These are phyloP conservation scores for Aspergillus quadricinctus DNA, from an alignment of 2,329 filamentous ascomycete species.

Conservation along the genomic window DNA sequence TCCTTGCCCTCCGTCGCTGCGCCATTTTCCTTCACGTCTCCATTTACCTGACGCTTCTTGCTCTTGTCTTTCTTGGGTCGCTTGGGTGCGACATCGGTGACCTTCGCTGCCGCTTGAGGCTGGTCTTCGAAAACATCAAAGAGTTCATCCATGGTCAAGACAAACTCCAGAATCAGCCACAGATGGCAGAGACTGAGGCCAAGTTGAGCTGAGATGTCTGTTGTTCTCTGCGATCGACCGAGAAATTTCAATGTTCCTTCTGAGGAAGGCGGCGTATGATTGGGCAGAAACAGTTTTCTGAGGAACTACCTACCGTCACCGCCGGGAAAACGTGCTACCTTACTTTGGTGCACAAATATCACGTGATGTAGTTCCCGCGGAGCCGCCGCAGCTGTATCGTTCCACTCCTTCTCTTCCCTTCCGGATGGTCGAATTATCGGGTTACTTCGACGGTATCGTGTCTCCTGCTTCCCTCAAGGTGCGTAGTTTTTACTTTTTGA, in stretches of 20 bases:
- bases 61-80: constrained; percentile 55
- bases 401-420: constrained; percentile 19
- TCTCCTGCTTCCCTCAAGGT: constrained; percentile 30
- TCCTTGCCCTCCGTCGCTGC: constrained; percentile 29
- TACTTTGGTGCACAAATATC: background rate
- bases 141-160: constrained; percentile 64
- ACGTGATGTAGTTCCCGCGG: constrained; percentile 13
- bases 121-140: constrained; percentile 77
- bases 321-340: constrained; percentile 19
- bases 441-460: constrained; percentile 13
- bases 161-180: constrained; percentile 8
- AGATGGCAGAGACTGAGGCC: constrained; percentile 13
- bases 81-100: constrained; percentile 29
- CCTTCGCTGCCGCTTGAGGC: constrained; percentile 42
- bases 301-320: background rate
- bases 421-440: constrained; percentile 12
- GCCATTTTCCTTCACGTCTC: constrained; percentile 60
- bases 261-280: constrained; percentile 23
- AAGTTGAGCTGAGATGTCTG: constrained; percentile 7
- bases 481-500: constrained; percentile 7
- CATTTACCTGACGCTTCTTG: constrained; percentile 85
- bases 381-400: constrained; percentile 11
- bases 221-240: constrained; percentile 16
- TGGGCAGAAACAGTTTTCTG: constrained; percentile 4
- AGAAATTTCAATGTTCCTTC: constrained; percentile 32